A percentile compares a stretch with the other conserved stretches of the same genome.
Evolutionary conservation across 345 rosid species (phyloP).

Genomic region (Moricandia arvensis): DNA sequence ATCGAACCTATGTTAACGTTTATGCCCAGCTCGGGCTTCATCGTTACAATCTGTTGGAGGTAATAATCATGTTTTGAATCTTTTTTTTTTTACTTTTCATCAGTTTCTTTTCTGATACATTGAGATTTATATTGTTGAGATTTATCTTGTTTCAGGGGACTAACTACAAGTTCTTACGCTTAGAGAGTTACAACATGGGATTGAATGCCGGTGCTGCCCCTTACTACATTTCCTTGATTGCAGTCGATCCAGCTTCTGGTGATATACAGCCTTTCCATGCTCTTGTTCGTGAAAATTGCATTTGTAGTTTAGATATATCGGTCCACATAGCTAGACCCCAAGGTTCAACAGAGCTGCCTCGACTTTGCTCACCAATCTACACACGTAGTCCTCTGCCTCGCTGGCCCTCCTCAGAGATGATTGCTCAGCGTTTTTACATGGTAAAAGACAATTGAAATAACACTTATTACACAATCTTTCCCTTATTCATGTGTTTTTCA

Average conservation of each 20-base stretch:
- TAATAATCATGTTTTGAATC: no score
- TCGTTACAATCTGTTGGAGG: neutral
- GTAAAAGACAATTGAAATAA: neutral
- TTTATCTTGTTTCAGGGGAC: neutral
- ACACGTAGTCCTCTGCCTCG: neutral
- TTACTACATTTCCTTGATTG: neutral
- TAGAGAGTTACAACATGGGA: neutral
- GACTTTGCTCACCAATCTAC: neutral
- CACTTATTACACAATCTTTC: neutral
- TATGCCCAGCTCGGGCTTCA: neutral
- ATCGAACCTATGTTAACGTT: neutral
- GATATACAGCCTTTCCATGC: neutral
- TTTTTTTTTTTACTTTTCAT: no score
- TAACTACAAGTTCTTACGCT: neutral
- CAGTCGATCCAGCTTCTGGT: neutral
- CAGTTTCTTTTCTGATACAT: neutral
- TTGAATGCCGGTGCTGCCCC: neutral
- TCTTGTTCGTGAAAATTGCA: neutral
- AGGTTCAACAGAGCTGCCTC: neutral
- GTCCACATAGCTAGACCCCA: neutral
- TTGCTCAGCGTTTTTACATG: neutral
- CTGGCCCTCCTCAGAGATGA: neutral
- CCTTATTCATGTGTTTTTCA: neutral
- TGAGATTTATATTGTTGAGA: no score
- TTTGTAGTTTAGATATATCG: neutral